Percentiles rank a stretch among this genome's conserved stretches.
phyloP scores from a whole-genome alignment of 1,284 basidiomycete species.

The Phaffia rhodozyma region DNA sequence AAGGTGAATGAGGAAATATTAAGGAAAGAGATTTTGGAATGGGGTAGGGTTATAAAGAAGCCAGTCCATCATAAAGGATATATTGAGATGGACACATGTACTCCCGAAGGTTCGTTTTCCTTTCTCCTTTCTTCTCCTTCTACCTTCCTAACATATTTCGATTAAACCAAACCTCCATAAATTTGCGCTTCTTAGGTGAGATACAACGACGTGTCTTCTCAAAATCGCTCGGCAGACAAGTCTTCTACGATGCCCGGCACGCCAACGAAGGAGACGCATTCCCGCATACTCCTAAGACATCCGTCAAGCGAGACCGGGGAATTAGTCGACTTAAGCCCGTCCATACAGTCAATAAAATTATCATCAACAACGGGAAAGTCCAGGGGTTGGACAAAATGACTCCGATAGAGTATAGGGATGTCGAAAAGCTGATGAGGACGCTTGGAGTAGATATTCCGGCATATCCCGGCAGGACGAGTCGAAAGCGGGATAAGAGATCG shows the following conservation, averaged over 20 bases:
- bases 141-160: neutral
- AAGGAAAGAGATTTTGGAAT: slow-evolving; percentile 48
- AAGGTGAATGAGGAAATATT: slow-evolving; percentile 22
- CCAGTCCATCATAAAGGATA: slow-evolving; percentile 88
- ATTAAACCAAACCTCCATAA: neutral
- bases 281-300: slow-evolving; percentile 69
- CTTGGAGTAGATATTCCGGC: slow-evolving; percentile 13
- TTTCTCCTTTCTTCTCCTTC: slow-evolving; percentile 1
- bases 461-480: neutral
- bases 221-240: slow-evolving; percentile 84
- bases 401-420: slow-evolving; percentile 13
- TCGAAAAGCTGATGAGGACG: slow-evolving; percentile 5
- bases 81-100: slow-evolving; percentile 83
- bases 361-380: slow-evolving; percentile 2
- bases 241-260: slow-evolving; percentile 90
- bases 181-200: slow-evolving; percentile 45
- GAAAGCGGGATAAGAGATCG: neutral
- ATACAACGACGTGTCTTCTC: slow-evolving; percentile 84
- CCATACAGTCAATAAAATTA: slow-evolving; percentile 20
- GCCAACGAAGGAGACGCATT: slow-evolving; percentile 88
- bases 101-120: slow-evolving; percentile 51
- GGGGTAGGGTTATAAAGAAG: slow-evolving; percentile 83
- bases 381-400: slow-evolving; percentile 2
- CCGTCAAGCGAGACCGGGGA: slow-evolving; percentile 45
- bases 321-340: slow-evolving; percentile 24